These are phyloP conservation scores for Colletotrichum caudatum DNA, from an alignment of 2,329 filamentous ascomycete species.

Conservation along the genomic window DNA sequence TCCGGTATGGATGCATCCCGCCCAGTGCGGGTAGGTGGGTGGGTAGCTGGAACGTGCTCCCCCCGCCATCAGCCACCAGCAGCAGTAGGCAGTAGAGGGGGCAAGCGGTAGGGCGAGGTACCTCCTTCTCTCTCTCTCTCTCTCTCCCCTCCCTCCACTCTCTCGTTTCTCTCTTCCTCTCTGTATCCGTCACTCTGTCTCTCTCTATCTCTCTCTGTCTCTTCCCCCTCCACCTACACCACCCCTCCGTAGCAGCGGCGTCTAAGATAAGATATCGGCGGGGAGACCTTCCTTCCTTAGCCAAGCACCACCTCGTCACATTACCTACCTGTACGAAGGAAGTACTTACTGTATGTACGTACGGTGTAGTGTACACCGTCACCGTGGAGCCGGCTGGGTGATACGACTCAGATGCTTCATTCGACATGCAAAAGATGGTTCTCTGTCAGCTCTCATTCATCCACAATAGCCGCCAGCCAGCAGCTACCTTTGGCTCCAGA, in stretches of 20 bases:
- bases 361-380: neutral
- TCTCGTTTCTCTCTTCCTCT: neutral
- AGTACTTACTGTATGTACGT: too few relatives aligned
- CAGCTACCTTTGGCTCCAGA: neutral
- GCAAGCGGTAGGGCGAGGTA: conserved; percentile 17
- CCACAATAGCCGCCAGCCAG: neutral
- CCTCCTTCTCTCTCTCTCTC: neutral
- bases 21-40: conserved; percentile 24
- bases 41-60: conserved; percentile 26
- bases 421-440: neutral
- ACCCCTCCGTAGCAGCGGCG: conserved; percentile 7
- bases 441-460: conserved; percentile 1
- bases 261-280: conserved; percentile 36
- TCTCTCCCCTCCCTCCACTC: neutral
- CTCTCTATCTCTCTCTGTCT: neutral
- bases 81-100: neutral
- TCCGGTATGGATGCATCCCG: conserved; percentile 7
- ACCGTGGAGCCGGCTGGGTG: conserved; percentile 5
- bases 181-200: neutral
- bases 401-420: neutral
- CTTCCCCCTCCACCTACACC: conserved; percentile 9
- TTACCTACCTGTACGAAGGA: neutral
- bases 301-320: conserved; percentile 1
- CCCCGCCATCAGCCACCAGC: conserved; percentile 11
- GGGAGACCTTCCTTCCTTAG: conserved; percentile 31